These are phyloP conservation scores for Fusarium caatingaense DNA, from an alignment of 2,329 filamentous ascomycete species.

Conservation along the genomic window DNA sequence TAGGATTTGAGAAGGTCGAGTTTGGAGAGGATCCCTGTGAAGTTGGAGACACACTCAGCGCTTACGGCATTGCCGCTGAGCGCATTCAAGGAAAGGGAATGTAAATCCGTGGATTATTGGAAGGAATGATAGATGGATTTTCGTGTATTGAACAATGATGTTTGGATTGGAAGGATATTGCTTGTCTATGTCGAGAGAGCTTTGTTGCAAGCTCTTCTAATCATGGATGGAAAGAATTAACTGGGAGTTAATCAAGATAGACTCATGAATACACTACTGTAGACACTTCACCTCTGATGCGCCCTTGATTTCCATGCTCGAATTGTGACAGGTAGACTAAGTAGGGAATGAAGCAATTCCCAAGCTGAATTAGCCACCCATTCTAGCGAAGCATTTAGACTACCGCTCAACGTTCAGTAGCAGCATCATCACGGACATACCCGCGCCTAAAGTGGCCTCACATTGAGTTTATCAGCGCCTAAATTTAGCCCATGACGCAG, in stretches of 20 bases:
- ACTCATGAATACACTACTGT: conserved; percentile 12
- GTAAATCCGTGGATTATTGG: conserved; percentile 19
- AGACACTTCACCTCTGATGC: not conserved
- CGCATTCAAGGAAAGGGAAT: conserved; percentile 50
- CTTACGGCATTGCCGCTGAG: conserved; percentile 49
- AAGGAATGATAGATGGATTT: not conserved
- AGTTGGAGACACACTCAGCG: conserved; percentile 48
- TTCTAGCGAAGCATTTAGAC: not conserved
- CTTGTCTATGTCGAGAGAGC: conserved; percentile 3
- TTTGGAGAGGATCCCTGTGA: conserved; percentile 55
- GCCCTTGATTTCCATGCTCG: too few species aligned
- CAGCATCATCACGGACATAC: conserved; percentile 1
- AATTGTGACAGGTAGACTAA: too few species aligned
- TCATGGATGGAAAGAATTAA: not conserved
- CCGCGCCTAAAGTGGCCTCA: conserved; percentile 1
- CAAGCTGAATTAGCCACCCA: not conserved
- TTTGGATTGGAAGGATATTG: conserved; percentile 16
- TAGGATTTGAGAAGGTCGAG: conserved; percentile 53
- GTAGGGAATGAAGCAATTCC: not conserved
- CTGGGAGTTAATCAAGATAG: conserved; percentile 9
- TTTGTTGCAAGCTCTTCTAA: not conserved
- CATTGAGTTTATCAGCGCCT: conserved; percentile 4
- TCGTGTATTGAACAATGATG: not conserved
- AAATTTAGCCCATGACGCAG: conserved; percentile 15
- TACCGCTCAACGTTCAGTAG: not conserved